A percentile compares a stretch with the other conserved stretches of the same genome.
Conservation (phyloP, 2,329 filamentous ascomycete genomes). For the Pseudogymnoascus sp. region DNA sequence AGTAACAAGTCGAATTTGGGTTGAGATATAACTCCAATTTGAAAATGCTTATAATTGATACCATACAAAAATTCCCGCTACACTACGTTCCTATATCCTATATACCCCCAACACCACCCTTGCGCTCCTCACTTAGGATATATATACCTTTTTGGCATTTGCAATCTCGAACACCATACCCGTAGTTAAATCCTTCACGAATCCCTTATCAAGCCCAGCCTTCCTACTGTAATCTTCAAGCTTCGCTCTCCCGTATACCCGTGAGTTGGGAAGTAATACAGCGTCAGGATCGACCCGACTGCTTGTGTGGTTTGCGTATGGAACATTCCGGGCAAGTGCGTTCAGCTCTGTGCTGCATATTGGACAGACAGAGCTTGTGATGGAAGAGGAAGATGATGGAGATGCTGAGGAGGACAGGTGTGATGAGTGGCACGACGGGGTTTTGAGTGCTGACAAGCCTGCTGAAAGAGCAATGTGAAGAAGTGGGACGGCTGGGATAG, state of each 20-base stretch:
- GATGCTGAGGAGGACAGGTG: conserved; percentile 22
- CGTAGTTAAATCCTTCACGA: conserved; percentile 72
- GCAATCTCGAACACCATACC: conserved; percentile 56
- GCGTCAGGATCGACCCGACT: conserved; percentile 86
- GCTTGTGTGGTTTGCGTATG: conserved; percentile 92
- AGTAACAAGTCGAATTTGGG: background rate
- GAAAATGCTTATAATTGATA: background rate
- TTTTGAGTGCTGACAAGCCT: conserved; percentile 90
- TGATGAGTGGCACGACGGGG: conserved; percentile 75
- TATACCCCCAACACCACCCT: background rate
- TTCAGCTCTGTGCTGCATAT: conserved; percentile 96
- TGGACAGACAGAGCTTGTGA: conserved; percentile 68
- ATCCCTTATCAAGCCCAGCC: conserved; percentile 57
- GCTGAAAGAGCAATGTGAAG: conserved; percentile 86
- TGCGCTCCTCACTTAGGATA: conserved; percentile 49
- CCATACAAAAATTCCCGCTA: background rate
- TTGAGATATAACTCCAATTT: background rate
- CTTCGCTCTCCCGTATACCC: conserved; percentile 71
- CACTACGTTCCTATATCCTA: background rate
- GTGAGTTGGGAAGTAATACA: conserved; percentile 76
- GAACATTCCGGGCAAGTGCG: conserved; percentile 77
- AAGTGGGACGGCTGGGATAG: conserved; percentile 72
- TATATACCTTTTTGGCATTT: conserved; percentile 79
- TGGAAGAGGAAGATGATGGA: conserved; percentile 26
- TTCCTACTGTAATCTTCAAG: conserved; percentile 74